Percentiles rank a stretch among this genome's conserved stretches.
phyloP scores from a whole-genome alignment of 2,329 filamentous ascomycete genomes.

The Lasiodiplodia gonubiensis region DNA sequence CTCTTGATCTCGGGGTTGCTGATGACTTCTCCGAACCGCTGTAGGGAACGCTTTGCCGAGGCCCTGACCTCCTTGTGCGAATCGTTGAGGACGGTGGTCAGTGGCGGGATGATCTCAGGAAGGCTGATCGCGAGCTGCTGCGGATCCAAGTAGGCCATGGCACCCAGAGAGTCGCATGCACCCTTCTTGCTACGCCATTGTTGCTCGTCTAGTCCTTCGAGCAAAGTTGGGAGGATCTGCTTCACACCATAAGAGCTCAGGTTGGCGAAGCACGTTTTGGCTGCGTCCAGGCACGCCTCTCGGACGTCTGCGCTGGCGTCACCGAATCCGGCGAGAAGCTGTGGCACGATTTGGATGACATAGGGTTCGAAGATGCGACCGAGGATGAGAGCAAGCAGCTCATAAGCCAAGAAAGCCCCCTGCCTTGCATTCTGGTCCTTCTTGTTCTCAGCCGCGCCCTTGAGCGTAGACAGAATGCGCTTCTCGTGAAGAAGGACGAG shows the following conservation, averaged over 20 bases:
- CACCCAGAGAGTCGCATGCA: conserved; percentile 92
- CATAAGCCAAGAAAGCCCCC: conserved; percentile 86
- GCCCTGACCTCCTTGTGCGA: conserved; percentile 95
- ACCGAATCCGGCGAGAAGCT: conserved; percentile 86
- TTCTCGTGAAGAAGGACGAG: conserved; percentile 82
- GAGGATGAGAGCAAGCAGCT: conserved; percentile 84
- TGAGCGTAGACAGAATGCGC: conserved; percentile 81
- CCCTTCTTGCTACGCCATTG: conserved; percentile 99
- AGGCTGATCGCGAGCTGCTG: conserved; percentile 90
- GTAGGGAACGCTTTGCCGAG: conserved; percentile 92
- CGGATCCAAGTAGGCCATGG: conserved; percentile 98
- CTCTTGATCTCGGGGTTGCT: conserved; percentile 96
- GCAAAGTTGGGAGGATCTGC: conserved; percentile 86
- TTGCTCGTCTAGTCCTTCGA: conserved; percentile 89
- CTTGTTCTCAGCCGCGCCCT: conserved; percentile 88
- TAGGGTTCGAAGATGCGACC: conserved; percentile 94
- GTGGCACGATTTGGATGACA: conserved; percentile 91
- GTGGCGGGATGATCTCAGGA: conserved; percentile 93
- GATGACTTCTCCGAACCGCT: conserved; percentile 98
- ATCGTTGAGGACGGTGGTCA: conserved; percentile 93
- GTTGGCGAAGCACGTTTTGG: conserved; percentile 91
- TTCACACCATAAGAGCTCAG: conserved; percentile 96
- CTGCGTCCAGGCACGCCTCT: conserved; percentile 88
- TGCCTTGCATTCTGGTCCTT: conserved; percentile 89
- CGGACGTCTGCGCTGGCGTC: conserved; percentile 88